Evolutionary conservation across 2,329 filamentous ascomycete species (phyloP), one percentile per base, ranked within the genome.

Genomic region (Aureobasidium sp.): DNA sequence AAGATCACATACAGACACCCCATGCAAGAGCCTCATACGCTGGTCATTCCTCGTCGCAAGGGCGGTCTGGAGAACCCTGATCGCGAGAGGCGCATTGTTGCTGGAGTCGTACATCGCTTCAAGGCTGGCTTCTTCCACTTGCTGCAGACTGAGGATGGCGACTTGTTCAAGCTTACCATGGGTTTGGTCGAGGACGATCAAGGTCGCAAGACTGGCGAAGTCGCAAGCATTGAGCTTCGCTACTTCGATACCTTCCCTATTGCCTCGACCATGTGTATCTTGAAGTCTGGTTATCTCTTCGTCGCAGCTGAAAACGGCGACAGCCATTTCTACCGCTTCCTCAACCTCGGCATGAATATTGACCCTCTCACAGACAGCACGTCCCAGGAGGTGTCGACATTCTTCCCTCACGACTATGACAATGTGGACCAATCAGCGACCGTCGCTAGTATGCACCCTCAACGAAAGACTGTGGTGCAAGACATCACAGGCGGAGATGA

Each of bases 221-320:
- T 97, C 1, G 84, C 84, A 68, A 82, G 86, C 63, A 78, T 99
- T 62, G 94, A 91, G 73, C 90, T 99, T 76, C 97, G 97, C 73
- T 99, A 97, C 74, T 99, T 97, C 69, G 94, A 99, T 70, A 99
- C 94, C 0, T 89, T 97, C 3, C 93, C 95, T 0, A 81, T 96
- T 40, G 91, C 92, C 0, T 87, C 89, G 0, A 95, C 85, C 70
- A 82, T 99, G 48, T 91, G 91, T 72, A 96, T 99, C 67, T 76
- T 99, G 67, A 96, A 96, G 76, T 96, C 91, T 66, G 95, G 94
- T 31, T 99, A 96, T 71, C 82, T 99, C 12, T 99, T 94, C 70
- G 88, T 93, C 59, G 91, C 91, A 8, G 90, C 90, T 70, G 93
- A 99, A 74, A 91, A 89, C 66, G 94, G 95, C 33, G 94, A 97